Conservation (phyloP, 495 filamentous ascomycete species). For the Hamigera avellanea region DNA sequence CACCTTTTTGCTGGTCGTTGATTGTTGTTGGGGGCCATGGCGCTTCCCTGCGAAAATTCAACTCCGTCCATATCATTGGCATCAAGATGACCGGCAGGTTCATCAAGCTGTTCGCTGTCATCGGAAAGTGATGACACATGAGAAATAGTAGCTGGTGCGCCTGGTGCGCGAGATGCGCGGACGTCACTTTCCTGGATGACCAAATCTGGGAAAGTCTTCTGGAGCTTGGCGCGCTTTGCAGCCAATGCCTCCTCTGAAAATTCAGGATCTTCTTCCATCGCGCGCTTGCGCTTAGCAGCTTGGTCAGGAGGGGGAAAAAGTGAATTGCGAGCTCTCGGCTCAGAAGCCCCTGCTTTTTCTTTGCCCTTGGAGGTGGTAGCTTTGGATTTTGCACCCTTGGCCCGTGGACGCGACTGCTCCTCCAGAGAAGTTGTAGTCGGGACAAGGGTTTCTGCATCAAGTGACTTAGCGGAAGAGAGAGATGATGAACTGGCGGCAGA, state of each 20-base stretch:
- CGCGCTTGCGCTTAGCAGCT: constrained; percentile 14
- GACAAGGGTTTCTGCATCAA: constrained; percentile 18
- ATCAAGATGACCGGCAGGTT: background rate
- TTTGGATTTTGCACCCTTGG: constrained; percentile 16
- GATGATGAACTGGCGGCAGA: constrained; percentile 36
- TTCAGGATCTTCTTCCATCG: constrained; percentile 18
- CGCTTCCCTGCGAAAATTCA: background rate
- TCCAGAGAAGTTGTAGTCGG: constrained; percentile 8
- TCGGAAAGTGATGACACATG: constrained; percentile 5
- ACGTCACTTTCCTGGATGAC: constrained; percentile 14
- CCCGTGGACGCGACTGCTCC: constrained; percentile 10
- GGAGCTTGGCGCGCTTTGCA: constrained; percentile 19
- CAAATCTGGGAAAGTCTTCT: constrained; percentile 11
- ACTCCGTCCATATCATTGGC: background rate
- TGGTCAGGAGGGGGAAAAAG: constrained; percentile 5
- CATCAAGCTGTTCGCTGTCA: background rate
- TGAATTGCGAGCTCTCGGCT: constrained; percentile 3
- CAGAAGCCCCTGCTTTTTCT: constrained; percentile 4
- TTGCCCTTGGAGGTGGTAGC: constrained; percentile 13
- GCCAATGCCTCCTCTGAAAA: constrained; percentile 12
- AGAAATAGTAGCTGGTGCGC: constrained; percentile 7
- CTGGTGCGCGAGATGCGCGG: constrained; percentile 11
- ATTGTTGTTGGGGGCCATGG: background rate
- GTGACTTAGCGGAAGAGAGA: constrained; percentile 29
- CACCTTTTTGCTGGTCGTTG: constrained; percentile 7